Base-by-base conservation (phyloP, 2,329 filamentous ascomycete species). In the Neurospora crassa region DNA sequence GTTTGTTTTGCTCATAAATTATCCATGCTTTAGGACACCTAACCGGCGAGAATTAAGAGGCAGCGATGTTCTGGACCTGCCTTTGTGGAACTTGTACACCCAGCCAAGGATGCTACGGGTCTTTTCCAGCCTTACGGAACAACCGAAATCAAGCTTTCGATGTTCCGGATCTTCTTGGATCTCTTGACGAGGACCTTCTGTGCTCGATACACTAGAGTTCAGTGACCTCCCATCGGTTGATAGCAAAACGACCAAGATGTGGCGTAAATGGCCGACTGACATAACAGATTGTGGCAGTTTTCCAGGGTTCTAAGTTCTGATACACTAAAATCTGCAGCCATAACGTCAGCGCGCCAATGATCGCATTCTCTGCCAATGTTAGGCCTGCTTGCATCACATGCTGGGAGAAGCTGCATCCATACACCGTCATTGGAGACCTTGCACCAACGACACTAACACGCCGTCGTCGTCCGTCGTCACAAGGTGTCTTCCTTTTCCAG, bases 301-400 rank as follows among this genome's bases (percentile, higher is more conserved):
- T 53, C 53, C 73, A 74, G 53, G 72, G 72, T 68, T 71, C 29
- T 29, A 29, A 29, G 29, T 29, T 37, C 34, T 8, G 34, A 70
- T 40, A 40, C 37, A 40, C 37, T 40, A 71, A 69, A 67, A 70
- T 43, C 69, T 73, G 70, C 69, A 72, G 70, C 68, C 70, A 63
- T 40, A 68, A 74, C 68, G 71, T 73, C 73, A 74, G 72, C 73
- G 70, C 70, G 68, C 70, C 70, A 73, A 70, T 70, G 69, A 68
- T 70, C 68, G 59, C 71, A 53, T 69, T 71, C 67, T 70, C 69
- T 73, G 53, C 14, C 53, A 63, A 63, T 63, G 53, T 63, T 63
- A 63, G 53, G 53, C 45, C 67, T 72, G 42, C 67, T 73, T 73
- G 70, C 72, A 75, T 75, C 74, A 75, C 75, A 73, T 72, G 68